These are phyloP conservation scores for Saksenaea oblongispora DNA, from an alignment of 371 early-diverging fungal genomes.

Conservation along the genomic window DNA sequence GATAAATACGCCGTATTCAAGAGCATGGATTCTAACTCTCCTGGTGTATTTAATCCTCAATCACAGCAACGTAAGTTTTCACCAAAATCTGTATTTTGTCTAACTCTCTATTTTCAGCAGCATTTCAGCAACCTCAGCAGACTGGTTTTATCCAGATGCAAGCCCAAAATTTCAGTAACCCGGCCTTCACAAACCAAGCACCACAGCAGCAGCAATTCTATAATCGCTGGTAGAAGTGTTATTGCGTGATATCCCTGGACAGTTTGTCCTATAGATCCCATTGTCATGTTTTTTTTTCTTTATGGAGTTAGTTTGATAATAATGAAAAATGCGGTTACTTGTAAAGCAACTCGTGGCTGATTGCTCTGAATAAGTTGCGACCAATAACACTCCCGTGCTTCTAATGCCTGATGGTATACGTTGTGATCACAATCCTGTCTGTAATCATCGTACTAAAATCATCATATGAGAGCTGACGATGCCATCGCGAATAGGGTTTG, in stretches of 20 bases:
- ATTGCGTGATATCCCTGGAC: not conserved
- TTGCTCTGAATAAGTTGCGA: no score
- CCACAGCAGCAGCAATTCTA: slow-evolving; percentile 23
- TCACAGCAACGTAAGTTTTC: slow-evolving; percentile 14
- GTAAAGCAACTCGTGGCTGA: no score
- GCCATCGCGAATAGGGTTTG: no score
- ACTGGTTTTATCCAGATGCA: slow-evolving; percentile 15
- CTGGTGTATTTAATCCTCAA: slow-evolving; percentile 39
- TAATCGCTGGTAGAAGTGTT: slow-evolving; percentile 18
- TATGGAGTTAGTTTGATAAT: not conserved
- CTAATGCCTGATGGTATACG: no score
- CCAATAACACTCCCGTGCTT: no score
- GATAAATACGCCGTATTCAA: slow-evolving; percentile 52
- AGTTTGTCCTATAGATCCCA: not conserved
- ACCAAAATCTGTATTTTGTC: not conserved
- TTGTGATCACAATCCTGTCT: no score
- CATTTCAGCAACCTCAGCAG: slow-evolving; percentile 21
- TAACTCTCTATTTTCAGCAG: not conserved
- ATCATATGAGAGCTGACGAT: no score
- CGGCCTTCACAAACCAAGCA: slow-evolving; percentile 15
- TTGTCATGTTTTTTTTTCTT: not conserved
- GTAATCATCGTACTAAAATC: no score
- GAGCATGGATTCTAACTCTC: slow-evolving; percentile 25
- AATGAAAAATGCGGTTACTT: no score
- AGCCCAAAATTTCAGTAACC: slow-evolving; percentile 6